These are phyloP conservation scores for Phoenix dactylifera DNA, from an alignment of 176 grass and related monocot species.

Conservation along the genomic window DNA sequence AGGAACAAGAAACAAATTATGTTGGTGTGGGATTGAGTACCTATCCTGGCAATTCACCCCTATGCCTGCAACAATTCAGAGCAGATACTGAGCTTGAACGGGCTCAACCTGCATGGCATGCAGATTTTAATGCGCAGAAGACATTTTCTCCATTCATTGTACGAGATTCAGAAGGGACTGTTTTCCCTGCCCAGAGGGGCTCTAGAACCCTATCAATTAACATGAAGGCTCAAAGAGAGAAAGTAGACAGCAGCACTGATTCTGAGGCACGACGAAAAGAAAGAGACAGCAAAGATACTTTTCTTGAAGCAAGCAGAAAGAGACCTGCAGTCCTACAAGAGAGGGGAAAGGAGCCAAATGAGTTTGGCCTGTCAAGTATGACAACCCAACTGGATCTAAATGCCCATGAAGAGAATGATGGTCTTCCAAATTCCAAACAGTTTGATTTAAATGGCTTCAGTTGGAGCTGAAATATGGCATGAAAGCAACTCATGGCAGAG, in stretches of 20 bases:
- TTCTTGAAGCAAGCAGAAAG: not conserved
- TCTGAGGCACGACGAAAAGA: not conserved
- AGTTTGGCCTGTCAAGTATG: not conserved
- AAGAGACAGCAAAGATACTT: not conserved
- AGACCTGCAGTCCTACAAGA: not conserved
- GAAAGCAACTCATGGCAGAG: too few relatives aligned
- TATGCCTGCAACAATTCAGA: too few relatives aligned
- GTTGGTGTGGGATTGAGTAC: not conserved
- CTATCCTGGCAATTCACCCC: not conserved
- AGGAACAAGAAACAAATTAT: not conserved
- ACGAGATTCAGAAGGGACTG: not conserved
- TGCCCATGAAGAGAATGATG: not conserved
- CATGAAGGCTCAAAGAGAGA: not conserved
- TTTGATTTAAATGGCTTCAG: not conserved
- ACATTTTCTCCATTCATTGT: not conserved
- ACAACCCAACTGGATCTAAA: slow-evolving; percentile 3
- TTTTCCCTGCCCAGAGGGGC: not conserved
- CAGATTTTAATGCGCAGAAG: not conserved
- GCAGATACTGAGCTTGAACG: not conserved
- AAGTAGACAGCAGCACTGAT: not conserved
- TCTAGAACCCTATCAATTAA: not conserved
- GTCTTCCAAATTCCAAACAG: not conserved
- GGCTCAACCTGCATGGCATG: not conserved
- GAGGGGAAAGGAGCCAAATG: not conserved
- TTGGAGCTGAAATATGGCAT: not conserved